These are phyloP conservation scores for Xylaria digitata DNA, from an alignment of 2,329 filamentous ascomycete species.

Conservation along the genomic window DNA sequence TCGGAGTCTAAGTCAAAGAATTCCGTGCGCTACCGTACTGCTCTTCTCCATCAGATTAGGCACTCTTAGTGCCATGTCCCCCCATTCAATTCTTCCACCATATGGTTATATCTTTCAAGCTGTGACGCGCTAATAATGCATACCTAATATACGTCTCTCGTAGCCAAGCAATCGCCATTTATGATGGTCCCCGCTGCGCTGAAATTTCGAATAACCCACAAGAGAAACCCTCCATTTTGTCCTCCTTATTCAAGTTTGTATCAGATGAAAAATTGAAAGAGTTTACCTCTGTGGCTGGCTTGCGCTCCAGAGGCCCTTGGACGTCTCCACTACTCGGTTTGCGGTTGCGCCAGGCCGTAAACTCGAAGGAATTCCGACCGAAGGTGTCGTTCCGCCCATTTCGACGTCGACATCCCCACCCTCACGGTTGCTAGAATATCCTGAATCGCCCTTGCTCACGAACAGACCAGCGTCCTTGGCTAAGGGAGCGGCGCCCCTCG, in stretches of 20 bases:
- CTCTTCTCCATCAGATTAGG: constrained; percentile 20
- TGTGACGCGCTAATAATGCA: constrained; percentile 27
- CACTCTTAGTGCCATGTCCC: constrained; percentile 4
- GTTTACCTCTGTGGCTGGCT: constrained; percentile 47
- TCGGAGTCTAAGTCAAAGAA: constrained; percentile 25
- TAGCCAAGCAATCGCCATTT: constrained; percentile 20
- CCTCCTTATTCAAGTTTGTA: constrained; percentile 28
- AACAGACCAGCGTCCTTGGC: constrained; percentile 60
- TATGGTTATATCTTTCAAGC: constrained; percentile 3
- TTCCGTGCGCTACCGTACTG: constrained; percentile 24
- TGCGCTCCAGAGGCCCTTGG: constrained; percentile 70
- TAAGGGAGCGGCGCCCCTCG: constrained; percentile 52
- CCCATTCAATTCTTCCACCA: constrained; percentile 3
- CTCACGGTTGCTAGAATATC: constrained; percentile 58
- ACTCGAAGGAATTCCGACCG: constrained; percentile 58
- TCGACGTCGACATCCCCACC: constrained; percentile 53
- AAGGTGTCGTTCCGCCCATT: constrained; percentile 59
- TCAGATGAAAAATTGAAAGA: constrained; percentile 14
- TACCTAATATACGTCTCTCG: constrained; percentile 12
- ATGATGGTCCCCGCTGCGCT: constrained; percentile 13
- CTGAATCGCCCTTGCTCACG: constrained; percentile 58
- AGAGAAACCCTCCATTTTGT: constrained; percentile 1
- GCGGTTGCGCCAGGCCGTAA: constrained; percentile 66
- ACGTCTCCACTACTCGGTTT: constrained; percentile 71
- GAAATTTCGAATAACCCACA: constrained; percentile 22